Conservation (phyloP, 2,329 filamentous ascomycete genomes). For the Penicillium fuscoglaucum region DNA sequence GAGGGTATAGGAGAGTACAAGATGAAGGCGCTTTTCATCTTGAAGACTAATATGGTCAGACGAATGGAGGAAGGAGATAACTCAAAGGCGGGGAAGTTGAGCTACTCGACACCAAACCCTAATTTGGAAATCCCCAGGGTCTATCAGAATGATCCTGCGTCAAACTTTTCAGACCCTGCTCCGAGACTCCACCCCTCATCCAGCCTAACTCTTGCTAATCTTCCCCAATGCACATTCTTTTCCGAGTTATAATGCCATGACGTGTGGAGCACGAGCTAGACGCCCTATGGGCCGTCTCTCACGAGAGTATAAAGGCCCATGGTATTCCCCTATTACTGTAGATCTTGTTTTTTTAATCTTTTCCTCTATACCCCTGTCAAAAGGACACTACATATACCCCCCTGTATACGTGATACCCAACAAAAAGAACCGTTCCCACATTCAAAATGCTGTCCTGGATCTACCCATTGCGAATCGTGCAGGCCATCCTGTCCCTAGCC, state of each 20-base stretch:
- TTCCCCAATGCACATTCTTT: not conserved
- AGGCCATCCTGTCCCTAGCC: constrained; percentile 22
- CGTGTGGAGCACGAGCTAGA: not conserved
- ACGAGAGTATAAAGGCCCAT: constrained; percentile 4
- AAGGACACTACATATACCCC: not conserved
- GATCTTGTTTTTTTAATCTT: not conserved
- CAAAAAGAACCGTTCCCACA: not conserved
- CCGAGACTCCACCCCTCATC: not conserved
- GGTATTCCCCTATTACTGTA: not conserved
- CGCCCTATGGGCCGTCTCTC: constrained; percentile 3
- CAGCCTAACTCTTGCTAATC: not conserved
- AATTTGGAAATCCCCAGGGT: constrained; percentile 7
- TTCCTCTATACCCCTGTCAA: not conserved
- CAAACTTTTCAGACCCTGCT: not conserved
- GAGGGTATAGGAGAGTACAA: not conserved
- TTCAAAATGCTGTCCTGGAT: constrained; percentile 26
- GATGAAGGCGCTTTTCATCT: not conserved
- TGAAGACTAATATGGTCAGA: not conserved
- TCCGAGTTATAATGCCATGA: constrained; percentile 2
- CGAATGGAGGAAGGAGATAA: not conserved
- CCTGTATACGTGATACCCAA: not conserved
- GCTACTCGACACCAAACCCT: constrained; percentile 5
- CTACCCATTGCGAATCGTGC: constrained; percentile 24
- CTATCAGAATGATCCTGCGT: not conserved
- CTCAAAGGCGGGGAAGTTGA: constrained; percentile 4